Evolutionary conservation across 352 stramenopile species (phyloP), one percentile per base, ranked within the genome.

Genomic region (Pythium biforme): DNA sequence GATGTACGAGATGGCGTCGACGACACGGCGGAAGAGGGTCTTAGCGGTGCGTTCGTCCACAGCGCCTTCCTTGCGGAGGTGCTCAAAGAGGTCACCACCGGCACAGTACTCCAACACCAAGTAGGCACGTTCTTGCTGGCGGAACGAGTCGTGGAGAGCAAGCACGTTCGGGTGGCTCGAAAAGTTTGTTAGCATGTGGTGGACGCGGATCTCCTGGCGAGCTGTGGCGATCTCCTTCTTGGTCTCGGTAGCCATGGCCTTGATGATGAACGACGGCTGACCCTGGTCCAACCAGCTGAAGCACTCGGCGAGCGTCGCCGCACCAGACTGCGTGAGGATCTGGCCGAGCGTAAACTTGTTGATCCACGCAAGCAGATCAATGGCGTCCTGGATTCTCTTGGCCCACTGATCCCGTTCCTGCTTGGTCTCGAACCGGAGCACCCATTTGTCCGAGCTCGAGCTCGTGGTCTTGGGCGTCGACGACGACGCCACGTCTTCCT

Each of bases 341-440:
- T 64, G 69, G 23, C 81, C 80, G 11, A 89, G 62, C 8, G 76
- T 87, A 59, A 87, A 91, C 61, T 87, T 91, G 69, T 76, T 73
- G 50, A 88, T 86, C 81, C 81, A 90, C 26, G 66, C 61, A 12
- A 88, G 69, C 57, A 90, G 64, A 27, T 90, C 81, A 20, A 88
- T 62, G 14, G 78, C 71, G 62, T 90, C 79, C 67, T 90, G 78
- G 25, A 87, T 68, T 19, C 86, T 75, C 57, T 85, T 83, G 34
- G 77, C 78, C 73, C 77, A 88, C 46, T 53, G 27, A 55, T 88
- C 81, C 22, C 79, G 77, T 62, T 90, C 81, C 46, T 75, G 79
- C 67, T 90, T 90, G n/a, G 70, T 83, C 23, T 88, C 76, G 25
- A 90, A 90, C 39, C 79, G 84, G 26, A 90, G 75, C 19, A 88